Conservation (phyloP, 2,329 filamentous ascomycete genomes). For the Colletotrichum endophyticum region DNA sequence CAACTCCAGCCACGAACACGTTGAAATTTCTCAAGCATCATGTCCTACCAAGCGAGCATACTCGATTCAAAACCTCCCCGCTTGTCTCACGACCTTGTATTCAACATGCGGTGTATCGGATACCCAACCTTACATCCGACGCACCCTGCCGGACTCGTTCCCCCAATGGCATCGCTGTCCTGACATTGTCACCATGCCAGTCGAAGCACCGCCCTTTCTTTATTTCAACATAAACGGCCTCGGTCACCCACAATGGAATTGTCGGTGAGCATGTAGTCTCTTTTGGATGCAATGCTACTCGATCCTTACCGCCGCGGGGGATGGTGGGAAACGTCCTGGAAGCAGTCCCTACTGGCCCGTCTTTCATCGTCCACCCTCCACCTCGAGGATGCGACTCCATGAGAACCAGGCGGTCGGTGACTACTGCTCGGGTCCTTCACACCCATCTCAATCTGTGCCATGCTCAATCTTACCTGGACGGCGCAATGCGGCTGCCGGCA, state of each 20-base stretch:
- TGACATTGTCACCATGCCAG: neutral
- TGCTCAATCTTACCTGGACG: neutral
- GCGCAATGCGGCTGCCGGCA: neutral
- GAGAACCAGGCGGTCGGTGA: neutral
- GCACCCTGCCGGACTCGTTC: neutral
- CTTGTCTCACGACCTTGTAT: neutral
- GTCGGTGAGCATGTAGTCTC: conserved; percentile 4
- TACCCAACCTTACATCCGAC: neutral
- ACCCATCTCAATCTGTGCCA: neutral
- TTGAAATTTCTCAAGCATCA: neutral
- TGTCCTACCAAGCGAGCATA: neutral
- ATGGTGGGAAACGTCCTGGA: neutral
- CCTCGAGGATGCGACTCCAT: neutral
- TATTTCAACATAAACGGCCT: neutral
- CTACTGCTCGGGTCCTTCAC: neutral
- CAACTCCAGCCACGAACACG: neutral
- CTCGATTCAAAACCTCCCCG: neutral
- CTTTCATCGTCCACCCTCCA: neutral
- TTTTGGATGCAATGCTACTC: neutral
- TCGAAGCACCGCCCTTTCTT: neutral
- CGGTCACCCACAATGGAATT: neutral
- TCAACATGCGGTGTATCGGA: neutral
- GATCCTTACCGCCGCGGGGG: neutral
- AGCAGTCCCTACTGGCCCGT: neutral
- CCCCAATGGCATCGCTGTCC: neutral